Conservation (phyloP, 768 basidiomycete species). For the Lentinula sp. region DNA sequence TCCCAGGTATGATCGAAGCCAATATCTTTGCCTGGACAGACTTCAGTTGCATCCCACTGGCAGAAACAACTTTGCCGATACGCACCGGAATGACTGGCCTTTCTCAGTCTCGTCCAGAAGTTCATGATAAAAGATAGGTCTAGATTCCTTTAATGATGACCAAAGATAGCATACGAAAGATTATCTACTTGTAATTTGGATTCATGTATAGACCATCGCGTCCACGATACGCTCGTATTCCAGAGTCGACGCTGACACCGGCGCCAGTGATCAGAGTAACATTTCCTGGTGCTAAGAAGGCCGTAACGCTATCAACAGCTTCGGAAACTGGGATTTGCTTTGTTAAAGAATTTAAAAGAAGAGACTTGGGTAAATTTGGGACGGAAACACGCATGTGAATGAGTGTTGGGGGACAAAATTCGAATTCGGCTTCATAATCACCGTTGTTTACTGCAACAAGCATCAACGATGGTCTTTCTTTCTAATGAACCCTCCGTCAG, state of each 20-base stretch:
- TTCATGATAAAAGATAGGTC: conserved; percentile 79
- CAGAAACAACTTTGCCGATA: conserved; percentile 5
- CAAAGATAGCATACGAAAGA: background rate
- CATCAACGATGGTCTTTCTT: background rate
- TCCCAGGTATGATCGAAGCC: conserved; percentile 80
- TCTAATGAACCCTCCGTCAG: conserved; percentile 29
- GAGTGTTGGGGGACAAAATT: conserved; percentile 4
- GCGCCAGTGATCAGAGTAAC: conserved; percentile 81
- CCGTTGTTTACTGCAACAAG: conserved; percentile 9
- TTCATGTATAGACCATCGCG: conserved; percentile 83
- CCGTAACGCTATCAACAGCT: conserved; percentile 54
- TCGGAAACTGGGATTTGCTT: conserved; percentile 37
- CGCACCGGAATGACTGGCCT: conserved; percentile 68
- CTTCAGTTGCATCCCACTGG: background rate
- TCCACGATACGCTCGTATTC: conserved; percentile 92
- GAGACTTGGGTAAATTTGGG: conserved; percentile 62
- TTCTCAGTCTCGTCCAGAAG: conserved; percentile 65
- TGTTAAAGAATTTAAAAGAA: conserved; percentile 37
- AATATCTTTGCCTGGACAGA: conserved; percentile 72
- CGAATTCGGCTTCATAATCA: background rate
- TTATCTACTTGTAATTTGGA: conserved; percentile 75
- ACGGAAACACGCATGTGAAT: conserved; percentile 74
- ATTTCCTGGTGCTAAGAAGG: conserved; percentile 67
- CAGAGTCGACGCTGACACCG: conserved; percentile 92
- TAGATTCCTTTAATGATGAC: conserved; percentile 12